Conservation (phyloP, 306 rosid genomes). For the Trifolium subterraneum region DNA sequence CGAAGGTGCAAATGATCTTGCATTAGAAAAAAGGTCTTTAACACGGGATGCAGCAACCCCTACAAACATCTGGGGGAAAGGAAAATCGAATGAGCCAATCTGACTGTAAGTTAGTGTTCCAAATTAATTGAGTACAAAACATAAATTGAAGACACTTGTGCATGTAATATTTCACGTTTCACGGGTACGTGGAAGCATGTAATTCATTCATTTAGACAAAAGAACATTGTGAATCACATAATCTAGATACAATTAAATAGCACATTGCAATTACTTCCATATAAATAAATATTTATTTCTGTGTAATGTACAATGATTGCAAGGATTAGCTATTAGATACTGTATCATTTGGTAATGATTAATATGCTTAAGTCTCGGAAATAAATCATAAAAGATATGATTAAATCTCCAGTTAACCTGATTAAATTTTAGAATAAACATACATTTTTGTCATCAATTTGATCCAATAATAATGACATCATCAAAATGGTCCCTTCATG, state of each 20-base stretch:
- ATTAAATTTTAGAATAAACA: conserved; percentile 15
- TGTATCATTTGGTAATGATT: conserved; percentile 17
- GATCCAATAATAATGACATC: conserved; percentile 19
- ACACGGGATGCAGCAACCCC: conserved; percentile 99
- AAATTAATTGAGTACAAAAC: conserved; percentile 4
- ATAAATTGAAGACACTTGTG: conserved; percentile 26
- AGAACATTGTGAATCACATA: conserved; percentile 30
- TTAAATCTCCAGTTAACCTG: conserved; percentile 15
- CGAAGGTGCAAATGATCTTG: conserved; percentile 92
- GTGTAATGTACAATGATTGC: background rate
- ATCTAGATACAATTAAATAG: conserved; percentile 21
- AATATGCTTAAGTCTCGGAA: conserved; percentile 3
- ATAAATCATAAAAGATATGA: background rate
- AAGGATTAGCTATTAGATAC: conserved; percentile 30
- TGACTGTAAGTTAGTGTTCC: conserved; percentile 8
- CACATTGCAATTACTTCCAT: conserved; percentile 29
- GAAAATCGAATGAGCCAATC: conserved; percentile 35
- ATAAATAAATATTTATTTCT: conserved; percentile 20
- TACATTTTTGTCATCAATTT: conserved; percentile 29
- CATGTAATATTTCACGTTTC: conserved; percentile 32
- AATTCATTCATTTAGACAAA: conserved; percentile 37
- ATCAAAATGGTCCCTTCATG: conserved; percentile 4
- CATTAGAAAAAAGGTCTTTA: conserved; percentile 86
- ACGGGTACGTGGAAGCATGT: conserved; percentile 11
- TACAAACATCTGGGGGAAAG: conserved; percentile 81